Percentiles rank a stretch among this genome's conserved stretches.
Evolutionary conservation across 345 rosid species (phyloP).

Genomic region (Sonneratia alba): DNA sequence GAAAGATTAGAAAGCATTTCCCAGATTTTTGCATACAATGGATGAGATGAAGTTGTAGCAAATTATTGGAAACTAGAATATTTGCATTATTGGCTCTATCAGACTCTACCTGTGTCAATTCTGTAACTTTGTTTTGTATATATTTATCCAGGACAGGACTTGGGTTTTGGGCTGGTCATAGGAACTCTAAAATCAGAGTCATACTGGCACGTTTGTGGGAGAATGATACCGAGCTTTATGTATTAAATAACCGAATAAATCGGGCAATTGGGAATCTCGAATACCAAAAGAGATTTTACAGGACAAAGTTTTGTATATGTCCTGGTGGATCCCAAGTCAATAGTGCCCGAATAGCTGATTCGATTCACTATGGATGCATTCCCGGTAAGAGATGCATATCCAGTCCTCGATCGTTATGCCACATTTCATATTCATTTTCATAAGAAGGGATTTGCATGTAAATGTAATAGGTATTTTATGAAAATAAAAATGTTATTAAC

Average conservation of each 20-base stretch:
- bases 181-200: constrained; percentile 90
- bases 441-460: not conserved
- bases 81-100: not conserved
- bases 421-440: not conserved
- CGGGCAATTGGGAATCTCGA: constrained; percentile 75
- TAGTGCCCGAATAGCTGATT: constrained; percentile 93
- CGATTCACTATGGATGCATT: constrained; percentile 92
- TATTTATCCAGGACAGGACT: constrained; percentile 56
- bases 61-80: not conserved
- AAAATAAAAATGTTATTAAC: not conserved
- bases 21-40: no score
- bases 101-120: not conserved
- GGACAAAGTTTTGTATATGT: constrained; percentile 86
- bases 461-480: not conserved
- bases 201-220: constrained; percentile 94
- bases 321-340: constrained; percentile 99
- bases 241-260: constrained; percentile 74
- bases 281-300: constrained; percentile 87
- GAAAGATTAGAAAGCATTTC: no score
- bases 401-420: not conserved
- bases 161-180: constrained; percentile 97
- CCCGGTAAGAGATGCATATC: constrained; percentile 52
- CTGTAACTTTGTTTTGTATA: not conserved
- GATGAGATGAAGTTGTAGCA: no score
- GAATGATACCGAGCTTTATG: constrained; percentile 86